Evolutionary conservation across 2,329 filamentous ascomycete genomes (phyloP).

Genomic region (Lithohypha guttulata): DNA sequence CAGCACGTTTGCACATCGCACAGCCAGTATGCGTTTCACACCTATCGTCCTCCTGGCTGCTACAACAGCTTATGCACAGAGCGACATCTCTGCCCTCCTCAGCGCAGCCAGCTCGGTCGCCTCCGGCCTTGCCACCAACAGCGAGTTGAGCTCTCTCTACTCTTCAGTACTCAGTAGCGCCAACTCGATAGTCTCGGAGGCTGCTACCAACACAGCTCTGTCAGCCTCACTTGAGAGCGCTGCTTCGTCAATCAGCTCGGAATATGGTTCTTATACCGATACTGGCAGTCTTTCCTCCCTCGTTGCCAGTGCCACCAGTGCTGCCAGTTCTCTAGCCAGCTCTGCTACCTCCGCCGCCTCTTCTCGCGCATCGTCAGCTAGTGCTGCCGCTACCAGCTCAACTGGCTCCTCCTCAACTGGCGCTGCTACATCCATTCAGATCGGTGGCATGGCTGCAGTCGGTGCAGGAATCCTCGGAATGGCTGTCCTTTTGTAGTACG

Average conservation of each 20-base stretch:
- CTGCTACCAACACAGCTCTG: background rate
- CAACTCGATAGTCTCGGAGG: background rate
- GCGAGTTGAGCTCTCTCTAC: background rate
- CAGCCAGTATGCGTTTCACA: conserved; percentile 7
- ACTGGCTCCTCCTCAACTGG: background rate
- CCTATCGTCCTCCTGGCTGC: conserved; percentile 1
- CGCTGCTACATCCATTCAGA: background rate
- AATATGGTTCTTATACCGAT: background rate
- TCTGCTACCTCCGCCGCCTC: background rate
- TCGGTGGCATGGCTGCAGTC: background rate
- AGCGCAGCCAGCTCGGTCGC: background rate
- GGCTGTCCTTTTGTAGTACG: conserved; percentile 6
- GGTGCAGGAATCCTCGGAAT: conserved; percentile 5
- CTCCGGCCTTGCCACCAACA: conserved; percentile 1
- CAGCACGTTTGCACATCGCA: too few relatives aligned
- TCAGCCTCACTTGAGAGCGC: background rate
- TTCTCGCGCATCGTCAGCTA: too few relatives aligned
- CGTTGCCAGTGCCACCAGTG: background rate
- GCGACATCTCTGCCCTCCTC: conserved; percentile 2
- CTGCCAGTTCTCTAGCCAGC: background rate
- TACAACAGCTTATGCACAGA: conserved; percentile 1
- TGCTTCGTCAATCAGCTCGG: background rate
- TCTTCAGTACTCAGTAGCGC: background rate
- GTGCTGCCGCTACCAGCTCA: background rate
- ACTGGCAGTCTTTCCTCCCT: background rate